Evolutionary conservation across 2,329 filamentous ascomycete species (phyloP), one percentile per base, ranked within the genome.

Genomic region (Aspergillus uvarum): DNA sequence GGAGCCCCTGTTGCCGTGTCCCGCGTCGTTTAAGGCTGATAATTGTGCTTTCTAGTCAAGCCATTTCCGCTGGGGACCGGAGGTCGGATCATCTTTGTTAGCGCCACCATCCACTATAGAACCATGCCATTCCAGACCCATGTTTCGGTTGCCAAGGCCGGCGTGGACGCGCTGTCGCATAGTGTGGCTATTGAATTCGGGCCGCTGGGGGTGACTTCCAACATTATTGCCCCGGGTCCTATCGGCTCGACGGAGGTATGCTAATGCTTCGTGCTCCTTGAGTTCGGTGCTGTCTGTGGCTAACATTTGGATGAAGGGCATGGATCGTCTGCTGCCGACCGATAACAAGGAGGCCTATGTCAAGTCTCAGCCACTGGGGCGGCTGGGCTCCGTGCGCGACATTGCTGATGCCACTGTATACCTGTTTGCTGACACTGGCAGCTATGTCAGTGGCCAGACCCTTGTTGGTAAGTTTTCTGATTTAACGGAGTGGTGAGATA

Each of bases 381-480:
- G 93, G 59, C 87, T 87, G 75, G 95, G 94, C 6, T 85, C 85
- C 0, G 86, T 96, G 26, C 89, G 89, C 65, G 94, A 99, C 71
- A 92, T 99, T 69, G 90, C 92, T 0, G 94, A 99, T 76, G 91
- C 94, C 1, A 97, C 94, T 0, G 85, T 98, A 0, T 99, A 88
- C 69, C 75, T 98, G 58, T 95, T 97, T 72, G 90, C 89, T 50
- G 90, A 96, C 50, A 87, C 91, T 0, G 94, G 89, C 0, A 92
- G 89, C 72, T 96, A 90, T 74, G 87, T 98, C 51, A 96, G 90
- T 66, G 95, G 92, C 1, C 88, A 92, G 66, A 85, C 87, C 3
- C 77, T 97, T 38, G 90, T 96, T 32, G 83, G 76, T 78, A 66
- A 59, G 76, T 74, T 21, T n/a, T 44, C 19, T 38, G 26, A 24